phyloP scores from a whole-genome alignment of 306 rosid genomes.

The Gillenia trifoliata region DNA sequence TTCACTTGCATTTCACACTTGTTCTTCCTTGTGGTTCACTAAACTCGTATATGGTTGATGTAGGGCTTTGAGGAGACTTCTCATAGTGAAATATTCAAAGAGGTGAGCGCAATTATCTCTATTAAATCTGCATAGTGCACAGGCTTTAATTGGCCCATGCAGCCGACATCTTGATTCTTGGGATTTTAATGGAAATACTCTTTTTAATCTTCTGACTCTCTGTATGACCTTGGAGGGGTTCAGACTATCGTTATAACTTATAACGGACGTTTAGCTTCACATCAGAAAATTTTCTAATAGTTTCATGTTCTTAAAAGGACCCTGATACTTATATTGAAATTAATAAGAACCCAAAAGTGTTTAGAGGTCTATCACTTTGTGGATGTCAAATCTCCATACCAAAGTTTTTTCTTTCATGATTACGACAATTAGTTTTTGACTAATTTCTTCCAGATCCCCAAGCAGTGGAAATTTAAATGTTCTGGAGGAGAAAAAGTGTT shows the following conservation, averaged over 20 bases:
- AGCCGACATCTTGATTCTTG: neutral
- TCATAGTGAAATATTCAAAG: slow-evolving; percentile 66
- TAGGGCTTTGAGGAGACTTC: slow-evolving; percentile 80
- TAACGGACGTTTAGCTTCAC: neutral
- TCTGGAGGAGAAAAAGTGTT: neutral
- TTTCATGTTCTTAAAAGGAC: neutral
- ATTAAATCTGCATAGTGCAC: neutral
- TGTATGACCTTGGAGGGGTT: neutral
- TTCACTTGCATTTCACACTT: neutral
- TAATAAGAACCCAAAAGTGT: neutral
- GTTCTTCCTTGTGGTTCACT: slow-evolving; percentile 13
- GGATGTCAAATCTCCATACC: neutral
- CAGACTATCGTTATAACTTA: neutral
- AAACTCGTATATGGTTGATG: slow-evolving; percentile 27
- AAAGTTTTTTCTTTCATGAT: neutral
- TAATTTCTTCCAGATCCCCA: neutral
- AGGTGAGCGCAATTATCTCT: slow-evolving; percentile 46
- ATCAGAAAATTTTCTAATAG: neutral
- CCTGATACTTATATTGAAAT: neutral
- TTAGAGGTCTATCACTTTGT: neutral
- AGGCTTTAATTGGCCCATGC: neutral
- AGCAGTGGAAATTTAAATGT: neutral
- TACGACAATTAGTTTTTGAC: neutral
- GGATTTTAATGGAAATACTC: neutral
- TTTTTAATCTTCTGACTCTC: neutral